phyloP scores from a whole-genome alignment of 148 eudicot genomes.

The Dysphania ambrosioides region DNA sequence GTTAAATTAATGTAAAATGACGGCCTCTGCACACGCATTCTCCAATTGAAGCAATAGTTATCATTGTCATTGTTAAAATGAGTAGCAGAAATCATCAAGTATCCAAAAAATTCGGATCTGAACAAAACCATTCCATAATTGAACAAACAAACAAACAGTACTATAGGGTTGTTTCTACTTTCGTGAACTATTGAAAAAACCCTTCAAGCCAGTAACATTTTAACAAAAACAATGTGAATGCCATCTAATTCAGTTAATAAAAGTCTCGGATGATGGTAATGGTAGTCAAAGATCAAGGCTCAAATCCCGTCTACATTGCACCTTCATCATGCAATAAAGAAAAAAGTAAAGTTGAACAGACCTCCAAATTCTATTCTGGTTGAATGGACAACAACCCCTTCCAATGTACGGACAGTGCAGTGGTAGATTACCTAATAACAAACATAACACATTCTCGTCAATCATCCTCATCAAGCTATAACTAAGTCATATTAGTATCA shows the following conservation, averaged over 20 bases:
- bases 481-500: too few species aligned
- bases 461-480: too few species aligned
- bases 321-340: background rate
- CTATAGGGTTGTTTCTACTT: background rate
- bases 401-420: slow-evolving; percentile 78
- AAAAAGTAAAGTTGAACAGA: slow-evolving; percentile 16
- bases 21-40: too few species aligned
- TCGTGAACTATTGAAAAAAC: background rate
- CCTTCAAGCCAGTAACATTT: background rate
- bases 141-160: background rate
- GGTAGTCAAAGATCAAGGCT: too few species aligned
- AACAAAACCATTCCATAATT: background rate
- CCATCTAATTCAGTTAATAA: too few species aligned
- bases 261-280: background rate
- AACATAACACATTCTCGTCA: too few species aligned
- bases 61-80: too few species aligned
- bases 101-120: too few species aligned
- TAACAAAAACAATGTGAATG: too few species aligned
- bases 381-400: slow-evolving; percentile 76
- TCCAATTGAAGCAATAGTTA: too few species aligned
- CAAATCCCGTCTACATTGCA: background rate
- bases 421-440: slow-evolving; percentile 67
- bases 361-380: slow-evolving; percentile 76
- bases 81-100: too few species aligned
- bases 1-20: too few species aligned